phyloP scores from a whole-genome alignment of 2,329 filamentous ascomycete genomes.

The Epichloe sp. region DNA sequence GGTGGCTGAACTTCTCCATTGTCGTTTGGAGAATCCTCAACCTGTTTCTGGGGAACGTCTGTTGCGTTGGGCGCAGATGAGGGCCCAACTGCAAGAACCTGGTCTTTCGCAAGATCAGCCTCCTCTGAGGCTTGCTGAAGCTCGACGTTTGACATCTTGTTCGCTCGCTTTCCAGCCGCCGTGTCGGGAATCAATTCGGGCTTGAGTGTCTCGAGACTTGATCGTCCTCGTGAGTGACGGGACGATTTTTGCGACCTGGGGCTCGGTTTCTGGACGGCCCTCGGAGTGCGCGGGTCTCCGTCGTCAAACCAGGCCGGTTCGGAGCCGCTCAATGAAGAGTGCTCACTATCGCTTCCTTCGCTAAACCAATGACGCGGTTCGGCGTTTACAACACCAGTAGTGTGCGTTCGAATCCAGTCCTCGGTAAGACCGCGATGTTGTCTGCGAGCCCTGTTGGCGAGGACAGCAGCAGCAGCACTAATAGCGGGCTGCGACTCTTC shows the following conservation, averaged over 20 bases:
- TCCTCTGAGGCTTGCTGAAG: conserved; percentile 2
- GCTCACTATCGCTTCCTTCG: conserved; percentile 57
- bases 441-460: conserved; percentile 49
- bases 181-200: conserved; percentile 14
- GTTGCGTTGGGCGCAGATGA: neutral
- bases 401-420: conserved; percentile 77
- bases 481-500: conserved; percentile 19
- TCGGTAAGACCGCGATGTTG: conserved; percentile 55
- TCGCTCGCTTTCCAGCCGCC: conserved; percentile 5
- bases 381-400: conserved; percentile 53
- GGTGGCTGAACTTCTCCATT: conserved; percentile 19
- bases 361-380: conserved; percentile 76
- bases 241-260: conserved; percentile 12
- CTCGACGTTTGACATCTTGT: conserved; percentile 20
- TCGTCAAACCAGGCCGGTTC: conserved; percentile 40
- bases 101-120: conserved; percentile 6
- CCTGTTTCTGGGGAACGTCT: neutral
- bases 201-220: conserved; percentile 44
- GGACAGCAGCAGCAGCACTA: conserved; percentile 47
- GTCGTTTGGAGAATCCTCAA: neutral
- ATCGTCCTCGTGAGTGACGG: conserved; percentile 32
- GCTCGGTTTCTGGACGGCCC: conserved; percentile 19
- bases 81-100: conserved; percentile 4
- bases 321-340: conserved; percentile 60
- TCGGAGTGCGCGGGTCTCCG: conserved; percentile 34